Evolutionary conservation across 2,329 filamentous ascomycete species (phyloP).

Genomic region (Pestalotiopsis sp.): DNA sequence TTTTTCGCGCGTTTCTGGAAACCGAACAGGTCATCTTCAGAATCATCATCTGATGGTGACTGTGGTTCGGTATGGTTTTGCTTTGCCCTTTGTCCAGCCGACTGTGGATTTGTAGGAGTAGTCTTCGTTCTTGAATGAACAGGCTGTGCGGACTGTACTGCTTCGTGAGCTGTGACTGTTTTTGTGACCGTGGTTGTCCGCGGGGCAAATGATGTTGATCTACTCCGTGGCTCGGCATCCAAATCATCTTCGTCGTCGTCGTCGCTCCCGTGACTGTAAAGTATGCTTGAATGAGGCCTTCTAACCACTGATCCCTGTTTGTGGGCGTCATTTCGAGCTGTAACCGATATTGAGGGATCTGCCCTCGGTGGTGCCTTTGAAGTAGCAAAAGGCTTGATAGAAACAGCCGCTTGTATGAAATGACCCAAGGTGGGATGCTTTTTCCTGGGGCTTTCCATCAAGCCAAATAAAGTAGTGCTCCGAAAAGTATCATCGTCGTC

Average conservation of each 20-base stretch:
- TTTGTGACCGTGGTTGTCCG: not conserved
- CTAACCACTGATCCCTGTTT: not conserved
- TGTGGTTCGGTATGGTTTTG: not conserved
- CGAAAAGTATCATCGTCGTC: slow-evolving; percentile 27
- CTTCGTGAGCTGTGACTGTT: not conserved
- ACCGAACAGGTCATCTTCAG: slow-evolving; percentile 11
- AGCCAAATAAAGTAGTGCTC: slow-evolving; percentile 38
- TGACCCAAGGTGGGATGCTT: slow-evolving; percentile 24
- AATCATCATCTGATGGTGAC: slow-evolving; percentile 12
- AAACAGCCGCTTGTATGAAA: slow-evolving; percentile 10
- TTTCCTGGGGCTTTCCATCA: slow-evolving; percentile 46
- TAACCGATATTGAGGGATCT: not conserved
- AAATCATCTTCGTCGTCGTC: slow-evolving; percentile 12
- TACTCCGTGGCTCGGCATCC: not conserved
- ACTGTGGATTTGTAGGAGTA: not conserved
- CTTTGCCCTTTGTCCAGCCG: not conserved
- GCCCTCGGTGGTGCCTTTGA: not conserved
- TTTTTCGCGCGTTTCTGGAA: slow-evolving; percentile 5
- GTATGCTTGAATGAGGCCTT: not conserved
- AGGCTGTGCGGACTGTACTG: not conserved
- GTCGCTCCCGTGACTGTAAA: not conserved
- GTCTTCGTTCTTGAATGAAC: not conserved
- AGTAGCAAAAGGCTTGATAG: not conserved
- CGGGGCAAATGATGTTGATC: not conserved
- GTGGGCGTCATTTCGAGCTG: not conserved